phyloP scores from a whole-genome alignment of 2,329 filamentous ascomycete genomes.

The Fusarium begoniae region DNA sequence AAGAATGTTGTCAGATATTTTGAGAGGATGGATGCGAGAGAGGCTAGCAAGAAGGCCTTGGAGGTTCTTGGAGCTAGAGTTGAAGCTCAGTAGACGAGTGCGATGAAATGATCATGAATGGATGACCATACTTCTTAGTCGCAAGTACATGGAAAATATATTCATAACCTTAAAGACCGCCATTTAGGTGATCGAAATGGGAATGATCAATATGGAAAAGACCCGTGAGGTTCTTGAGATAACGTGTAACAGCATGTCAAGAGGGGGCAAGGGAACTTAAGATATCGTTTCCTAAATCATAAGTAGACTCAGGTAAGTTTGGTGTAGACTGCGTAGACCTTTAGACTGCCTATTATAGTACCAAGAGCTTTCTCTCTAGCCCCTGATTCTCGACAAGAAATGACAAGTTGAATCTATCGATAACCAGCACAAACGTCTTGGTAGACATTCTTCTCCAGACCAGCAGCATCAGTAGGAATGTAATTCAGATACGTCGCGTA shows the following conservation, averaged over 20 bases:
- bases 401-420: background rate
- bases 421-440: constrained; percentile 19
- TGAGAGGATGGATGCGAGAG: background rate
- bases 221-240: fast-evolving
- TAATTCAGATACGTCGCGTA: constrained; percentile 20
- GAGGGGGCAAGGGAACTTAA: background rate
- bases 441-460: constrained; percentile 28
- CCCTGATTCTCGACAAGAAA: background rate
- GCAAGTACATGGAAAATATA: background rate
- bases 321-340: background rate
- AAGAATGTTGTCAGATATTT: constrained; percentile 5
- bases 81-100: background rate
- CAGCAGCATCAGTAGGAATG: constrained; percentile 27
- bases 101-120: fast-evolving
- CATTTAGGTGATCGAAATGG: fast-evolving
- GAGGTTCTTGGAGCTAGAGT: background rate
- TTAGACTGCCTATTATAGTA: no score
- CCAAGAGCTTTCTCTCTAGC: background rate
- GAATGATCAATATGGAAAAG: background rate
- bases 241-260: background rate
- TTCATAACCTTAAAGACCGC: fast-evolving
- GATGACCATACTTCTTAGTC: fast-evolving
- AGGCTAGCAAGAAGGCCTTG: background rate
- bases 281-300: background rate
- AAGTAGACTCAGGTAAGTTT: background rate